Evolutionary conservation across 2,329 filamentous ascomycete genomes (phyloP), one percentile per base, ranked within the genome.

Genomic region (Fusarium euwallaceae): DNA sequence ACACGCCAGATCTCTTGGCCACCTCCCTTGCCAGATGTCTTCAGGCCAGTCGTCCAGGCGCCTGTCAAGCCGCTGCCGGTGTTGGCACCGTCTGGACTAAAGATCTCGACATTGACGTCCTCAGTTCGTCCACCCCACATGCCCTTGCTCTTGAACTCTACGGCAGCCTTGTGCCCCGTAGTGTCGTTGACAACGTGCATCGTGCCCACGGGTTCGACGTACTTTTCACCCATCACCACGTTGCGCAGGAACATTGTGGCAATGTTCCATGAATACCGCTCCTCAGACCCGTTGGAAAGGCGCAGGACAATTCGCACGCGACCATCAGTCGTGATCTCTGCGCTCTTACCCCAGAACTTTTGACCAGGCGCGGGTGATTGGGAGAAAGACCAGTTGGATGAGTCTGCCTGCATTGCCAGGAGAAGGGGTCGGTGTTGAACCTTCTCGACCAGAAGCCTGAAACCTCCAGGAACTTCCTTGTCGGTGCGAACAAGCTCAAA

Each of bases 271-370:
- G 92, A 95, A 85, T 96, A 99, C 70, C 91, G 89, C 81, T 98
- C 96, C 64, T 94, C 93, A 1, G 87, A 89, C 3, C 89, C 88
- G 80, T 97, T 89, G 0, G 87, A 76, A 60, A 92, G 81, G 29
- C 88, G 92, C 32, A 99, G 86, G 43, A 92, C 91, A 43, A 98
- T 87, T 59, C 95, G 91, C 4, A 95, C 92, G 29, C 94, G 93
- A 3, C 97, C 97, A 64, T 98, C 96, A 0, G 95, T 98, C 70
- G 94, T 97, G 72, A 99, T 91, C 83, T 99, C 97, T 4, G 95
- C 95, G 64, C 93, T 96, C 86, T 98, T 98, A 66, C 97, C 97
- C 97, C 97, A 98, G 86, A 99, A 99, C 81, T 98, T 98, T 81
- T 99, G 96, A 24, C 93, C 93, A 0, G 97, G 97, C 66, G 93